These are phyloP conservation scores for Pythium myriotylum DNA, from an alignment of 352 stramenopile species.

Conservation along the genomic window DNA sequence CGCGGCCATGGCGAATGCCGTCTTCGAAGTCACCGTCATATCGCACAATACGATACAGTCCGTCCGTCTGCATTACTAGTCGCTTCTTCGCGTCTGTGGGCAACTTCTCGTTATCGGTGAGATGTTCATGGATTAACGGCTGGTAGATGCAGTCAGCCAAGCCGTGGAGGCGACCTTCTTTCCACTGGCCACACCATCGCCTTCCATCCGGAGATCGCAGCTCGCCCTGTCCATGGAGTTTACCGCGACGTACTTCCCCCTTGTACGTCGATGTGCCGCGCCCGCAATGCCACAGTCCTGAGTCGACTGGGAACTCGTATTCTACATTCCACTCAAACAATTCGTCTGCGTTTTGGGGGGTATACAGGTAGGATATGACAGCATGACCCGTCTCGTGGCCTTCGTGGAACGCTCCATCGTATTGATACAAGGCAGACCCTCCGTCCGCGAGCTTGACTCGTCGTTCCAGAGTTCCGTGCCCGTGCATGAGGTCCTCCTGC, in stretches of 20 bases:
- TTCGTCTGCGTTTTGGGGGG: slow-evolving; percentile 23
- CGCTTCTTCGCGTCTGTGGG: not conserved
- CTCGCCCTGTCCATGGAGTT: slow-evolving; percentile 63
- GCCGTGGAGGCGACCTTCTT: slow-evolving; percentile 51
- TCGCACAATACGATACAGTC: slow-evolving; percentile 56
- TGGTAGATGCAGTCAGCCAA: slow-evolving; percentile 53
- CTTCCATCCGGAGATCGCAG: slow-evolving; percentile 62
- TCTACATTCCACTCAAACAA: slow-evolving; percentile 51
- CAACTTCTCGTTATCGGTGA: slow-evolving; percentile 36
- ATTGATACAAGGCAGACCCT: slow-evolving; percentile 29
- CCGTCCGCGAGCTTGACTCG: not conserved
- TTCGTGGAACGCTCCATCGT: slow-evolving; percentile 50
- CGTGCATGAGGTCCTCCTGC: slow-evolving; percentile 62
- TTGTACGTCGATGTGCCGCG: slow-evolving; percentile 58
- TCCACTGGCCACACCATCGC: slow-evolving; percentile 55
- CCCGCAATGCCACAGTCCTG: slow-evolving; percentile 59
- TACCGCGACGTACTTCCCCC: slow-evolving; percentile 50
- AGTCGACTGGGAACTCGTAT: slow-evolving; percentile 71
- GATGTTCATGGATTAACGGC: slow-evolving; percentile 42
- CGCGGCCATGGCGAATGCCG: slow-evolving; percentile 52
- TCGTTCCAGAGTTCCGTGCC: slow-evolving; percentile 41
- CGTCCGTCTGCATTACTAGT: slow-evolving; percentile 15
- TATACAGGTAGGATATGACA: slow-evolving; percentile 46
- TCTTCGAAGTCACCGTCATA: slow-evolving; percentile 57
- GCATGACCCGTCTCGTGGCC: slow-evolving; percentile 51